phyloP scores from a whole-genome alignment of 108 stramenopile genomes.

The Nannochloropsis gaditana region DNA sequence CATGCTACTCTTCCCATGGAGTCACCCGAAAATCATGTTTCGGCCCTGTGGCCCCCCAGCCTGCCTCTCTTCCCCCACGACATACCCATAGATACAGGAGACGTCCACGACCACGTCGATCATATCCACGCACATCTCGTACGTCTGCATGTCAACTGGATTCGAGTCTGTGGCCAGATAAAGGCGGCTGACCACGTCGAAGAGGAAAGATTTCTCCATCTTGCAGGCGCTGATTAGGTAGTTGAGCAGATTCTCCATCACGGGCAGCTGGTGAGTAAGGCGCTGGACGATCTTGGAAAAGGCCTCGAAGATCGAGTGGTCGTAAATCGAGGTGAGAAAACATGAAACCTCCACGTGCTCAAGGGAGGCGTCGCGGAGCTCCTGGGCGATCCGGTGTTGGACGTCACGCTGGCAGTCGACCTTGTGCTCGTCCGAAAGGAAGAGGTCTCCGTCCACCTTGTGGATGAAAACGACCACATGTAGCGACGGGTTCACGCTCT shows the following conservation, averaged over 20 bases:
- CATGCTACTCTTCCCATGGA: too few species aligned
- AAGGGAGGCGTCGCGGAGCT: constrained; percentile 49
- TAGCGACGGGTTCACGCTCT: constrained; percentile 75
- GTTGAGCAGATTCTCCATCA: constrained; percentile 86
- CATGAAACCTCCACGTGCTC: constrained; percentile 62
- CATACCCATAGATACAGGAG: constrained; percentile 88
- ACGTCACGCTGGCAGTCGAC: constrained; percentile 88
- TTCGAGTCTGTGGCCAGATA: constrained; percentile 93
- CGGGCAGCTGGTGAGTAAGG: constrained; percentile 84
- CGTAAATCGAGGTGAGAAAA: constrained; percentile 89
- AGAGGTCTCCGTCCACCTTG: constrained; percentile 99
- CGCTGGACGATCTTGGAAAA: constrained; percentile 60
- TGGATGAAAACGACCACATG: constrained; percentile 93
- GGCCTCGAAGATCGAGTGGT: constrained; percentile 97
- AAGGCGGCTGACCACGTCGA: constrained; percentile 92
- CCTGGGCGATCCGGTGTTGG: constrained; percentile 56
- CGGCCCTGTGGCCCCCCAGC: neutral
- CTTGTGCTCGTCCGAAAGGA: constrained; percentile 91
- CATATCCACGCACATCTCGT: constrained; percentile 96
- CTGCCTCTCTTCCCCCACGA: constrained; percentile 11
- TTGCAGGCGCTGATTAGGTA: constrained; percentile 72
- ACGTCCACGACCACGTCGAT: constrained; percentile 99
- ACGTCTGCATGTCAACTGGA: constrained; percentile 84
- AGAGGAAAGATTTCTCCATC: constrained; percentile 95
- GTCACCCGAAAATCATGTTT: neutral